Evolutionary conservation across 352 stramenopile species (phyloP), one percentile per base, ranked within the genome.

Genomic region (Pythium coloratum): DNA sequence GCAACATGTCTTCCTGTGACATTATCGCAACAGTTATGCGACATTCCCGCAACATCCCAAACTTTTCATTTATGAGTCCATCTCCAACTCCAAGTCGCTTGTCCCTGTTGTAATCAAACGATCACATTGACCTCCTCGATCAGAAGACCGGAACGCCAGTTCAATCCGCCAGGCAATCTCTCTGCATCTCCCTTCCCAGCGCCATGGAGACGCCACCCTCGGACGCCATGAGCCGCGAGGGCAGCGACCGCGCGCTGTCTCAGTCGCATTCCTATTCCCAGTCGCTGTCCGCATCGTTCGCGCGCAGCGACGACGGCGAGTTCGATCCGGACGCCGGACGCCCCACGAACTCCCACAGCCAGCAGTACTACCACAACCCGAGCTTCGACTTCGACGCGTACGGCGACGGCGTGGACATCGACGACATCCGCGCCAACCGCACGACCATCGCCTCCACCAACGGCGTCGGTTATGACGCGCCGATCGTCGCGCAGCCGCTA

Each of bases 361-460:
- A 55, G 8, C 26, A 34, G 49, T 32, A 55, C 20, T 36, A 55
- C 54, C 20, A 59, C 40, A 61, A 49, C 33, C 36, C 54, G 46
- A 72, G 66, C 32, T 72, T 72, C 55, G 64, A 64, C 66, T 67
- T 72, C 54, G 66, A 72, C 59, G 56, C 54, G 18, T 72, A 72
- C 38, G 53, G 55, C 42, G 66, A 72, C 38, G 66, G 66, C 24
- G 59, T 72, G 33, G 66, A 72, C 60, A 72, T 72, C 44, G 66
- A 72, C 66, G 66, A 67, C 59, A 67, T 72, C 24, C 59, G 66
- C 46, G 66, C 42, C 34, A 36, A 62, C 28, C 40, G 47, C 53
- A 30, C 59, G 59, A 64, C 46, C 30, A 16, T 57, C 30, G 34
- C 44, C 0, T 7, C 50, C 3, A 12, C 28, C 8, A 55, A 55